Conservation (phyloP, 441 rosid genomes). For the Gossypium schwendimanii region DNA sequence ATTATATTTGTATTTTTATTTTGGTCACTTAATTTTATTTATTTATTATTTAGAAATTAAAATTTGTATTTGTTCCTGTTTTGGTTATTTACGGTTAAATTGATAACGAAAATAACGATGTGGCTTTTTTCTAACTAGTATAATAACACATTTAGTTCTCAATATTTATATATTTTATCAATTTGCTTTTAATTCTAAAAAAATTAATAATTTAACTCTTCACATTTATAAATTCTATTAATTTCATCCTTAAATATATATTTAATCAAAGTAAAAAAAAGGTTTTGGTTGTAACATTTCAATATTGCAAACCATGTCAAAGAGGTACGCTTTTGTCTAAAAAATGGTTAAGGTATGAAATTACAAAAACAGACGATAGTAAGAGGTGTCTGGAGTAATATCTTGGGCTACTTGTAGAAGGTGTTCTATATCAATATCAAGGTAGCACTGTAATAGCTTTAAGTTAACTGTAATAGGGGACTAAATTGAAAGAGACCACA, state of each 20-base stretch:
- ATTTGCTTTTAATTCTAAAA: background rate
- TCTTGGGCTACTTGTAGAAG: slow-evolving; percentile 53
- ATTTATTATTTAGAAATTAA: too few relatives aligned
- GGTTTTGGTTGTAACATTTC: too few relatives aligned
- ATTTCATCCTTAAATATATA: background rate
- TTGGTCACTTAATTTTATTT: too few relatives aligned
- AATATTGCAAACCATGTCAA: slow-evolving; percentile 5
- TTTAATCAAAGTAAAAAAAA: background rate
- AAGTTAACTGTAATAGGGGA: slow-evolving; percentile 33
- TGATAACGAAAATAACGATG: too few relatives aligned
- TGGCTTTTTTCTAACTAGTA: too few relatives aligned
- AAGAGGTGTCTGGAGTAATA: slow-evolving; percentile 42
- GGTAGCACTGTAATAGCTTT: slow-evolving; percentile 55
- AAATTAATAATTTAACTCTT: background rate
- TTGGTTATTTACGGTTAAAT: too few relatives aligned
- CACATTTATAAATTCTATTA: background rate
- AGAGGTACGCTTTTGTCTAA: background rate
- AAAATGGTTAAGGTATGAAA: background rate
- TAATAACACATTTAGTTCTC: too few relatives aligned
- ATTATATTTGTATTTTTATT: too few relatives aligned
- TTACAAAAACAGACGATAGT: slow-evolving; percentile 27
- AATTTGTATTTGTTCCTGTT: too few relatives aligned
- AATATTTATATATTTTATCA: too few relatives aligned
- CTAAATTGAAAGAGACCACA: too few relatives aligned
- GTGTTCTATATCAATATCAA: slow-evolving; percentile 41